Evolutionary conservation across 768 basidiomycete genomes (phyloP).

Genomic region (Lactarius evosmus): DNA sequence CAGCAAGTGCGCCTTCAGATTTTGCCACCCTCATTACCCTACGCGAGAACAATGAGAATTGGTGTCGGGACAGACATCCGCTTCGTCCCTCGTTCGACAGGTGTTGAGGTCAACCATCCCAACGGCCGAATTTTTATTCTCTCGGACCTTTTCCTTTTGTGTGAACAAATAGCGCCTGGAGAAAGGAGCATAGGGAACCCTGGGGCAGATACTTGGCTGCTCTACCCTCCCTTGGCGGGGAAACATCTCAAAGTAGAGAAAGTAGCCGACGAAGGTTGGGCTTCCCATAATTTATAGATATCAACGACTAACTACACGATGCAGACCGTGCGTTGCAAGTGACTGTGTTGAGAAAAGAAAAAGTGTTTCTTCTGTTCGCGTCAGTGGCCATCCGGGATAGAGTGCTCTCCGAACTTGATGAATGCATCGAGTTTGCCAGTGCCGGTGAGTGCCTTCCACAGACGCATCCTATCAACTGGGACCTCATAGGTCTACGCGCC

Average conservation of each 20-base stretch:
- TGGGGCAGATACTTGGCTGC: slow-evolving; percentile 83
- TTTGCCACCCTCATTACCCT: slow-evolving; percentile 72
- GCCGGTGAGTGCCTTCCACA: slow-evolving; percentile 50
- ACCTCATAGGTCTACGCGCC: not conserved
- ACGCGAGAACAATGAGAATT: slow-evolving; percentile 70
- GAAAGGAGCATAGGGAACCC: slow-evolving; percentile 53
- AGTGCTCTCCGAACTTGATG: slow-evolving; percentile 67
- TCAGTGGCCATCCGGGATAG: slow-evolving; percentile 57
- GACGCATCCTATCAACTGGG: not conserved
- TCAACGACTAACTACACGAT: slow-evolving; percentile 18
- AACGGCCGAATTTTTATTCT: slow-evolving; percentile 84
- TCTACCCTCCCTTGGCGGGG: slow-evolving; percentile 93
- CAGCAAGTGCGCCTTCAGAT: slow-evolving; percentile 94
- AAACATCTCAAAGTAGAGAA: slow-evolving; percentile 80
- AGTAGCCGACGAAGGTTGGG: slow-evolving; percentile 57
- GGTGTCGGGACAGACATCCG: slow-evolving; percentile 69
- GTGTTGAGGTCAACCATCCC: slow-evolving; percentile 67
- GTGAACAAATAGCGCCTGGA: slow-evolving; percentile 67
- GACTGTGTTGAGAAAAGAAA: slow-evolving; percentile 86
- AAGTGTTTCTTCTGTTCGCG: slow-evolving; percentile 60
- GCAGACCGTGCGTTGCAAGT: slow-evolving; percentile 72
- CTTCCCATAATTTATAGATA: not conserved
- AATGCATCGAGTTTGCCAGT: slow-evolving; percentile 80
- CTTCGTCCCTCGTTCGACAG: slow-evolving; percentile 74
- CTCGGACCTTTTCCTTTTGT: slow-evolving; percentile 89